These are phyloP conservation scores for Sporisorium exsertum DNA, from an alignment of 1,284 basidiomycete genomes.

Conservation along the genomic window DNA sequence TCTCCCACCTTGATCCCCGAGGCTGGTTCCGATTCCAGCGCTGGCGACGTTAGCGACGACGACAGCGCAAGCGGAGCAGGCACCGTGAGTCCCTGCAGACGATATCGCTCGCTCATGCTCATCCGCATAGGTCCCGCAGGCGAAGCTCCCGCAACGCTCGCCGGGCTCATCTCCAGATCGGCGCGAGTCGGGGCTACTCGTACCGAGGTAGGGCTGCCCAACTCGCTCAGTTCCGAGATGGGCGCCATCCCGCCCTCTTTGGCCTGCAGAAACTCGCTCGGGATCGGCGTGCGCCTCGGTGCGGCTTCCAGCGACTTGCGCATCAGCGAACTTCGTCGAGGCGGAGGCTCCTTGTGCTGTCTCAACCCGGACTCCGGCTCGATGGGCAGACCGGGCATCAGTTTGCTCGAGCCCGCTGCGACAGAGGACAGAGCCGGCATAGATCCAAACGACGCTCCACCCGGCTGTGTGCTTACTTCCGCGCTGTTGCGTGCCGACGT, in stretches of 20 bases:
- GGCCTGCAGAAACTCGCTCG: slow-evolving; percentile 25
- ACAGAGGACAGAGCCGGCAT: slow-evolving; percentile 8
- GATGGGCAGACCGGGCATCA: slow-evolving; percentile 5
- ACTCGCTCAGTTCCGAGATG: slow-evolving; percentile 46
- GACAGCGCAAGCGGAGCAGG: slow-evolving; percentile 37
- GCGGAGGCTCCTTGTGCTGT: slow-evolving; percentile 24
- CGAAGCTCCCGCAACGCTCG: slow-evolving; percentile 10
- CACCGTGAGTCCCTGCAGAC: slow-evolving; percentile 33
- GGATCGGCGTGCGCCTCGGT: slow-evolving; percentile 14
- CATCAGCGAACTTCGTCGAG: slow-evolving; percentile 42
- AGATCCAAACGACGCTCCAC: slow-evolving; percentile 2
- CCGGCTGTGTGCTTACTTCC: slow-evolving; percentile 15
- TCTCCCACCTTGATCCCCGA: slow-evolving; percentile 19
- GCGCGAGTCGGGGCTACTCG: slow-evolving; percentile 4
- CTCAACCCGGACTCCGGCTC: neutral
- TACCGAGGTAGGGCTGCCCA: slow-evolving; percentile 34
- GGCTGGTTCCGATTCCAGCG: slow-evolving; percentile 18
- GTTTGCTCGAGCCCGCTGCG: slow-evolving; percentile 9
- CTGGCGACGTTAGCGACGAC: slow-evolving; percentile 25
- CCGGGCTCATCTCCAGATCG: slow-evolving; percentile 36
- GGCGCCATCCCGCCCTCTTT: slow-evolving; percentile 34
- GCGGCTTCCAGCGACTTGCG: slow-evolving; percentile 21
- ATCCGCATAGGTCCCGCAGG: slow-evolving; percentile 20
- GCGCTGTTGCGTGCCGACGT: slow-evolving; percentile 32
- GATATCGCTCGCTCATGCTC: slow-evolving; percentile 49